Evolutionary conservation across 2,329 filamentous ascomycete species (phyloP), one percentile per base, ranked within the genome.

Genomic region (Thyridium curvatum): DNA sequence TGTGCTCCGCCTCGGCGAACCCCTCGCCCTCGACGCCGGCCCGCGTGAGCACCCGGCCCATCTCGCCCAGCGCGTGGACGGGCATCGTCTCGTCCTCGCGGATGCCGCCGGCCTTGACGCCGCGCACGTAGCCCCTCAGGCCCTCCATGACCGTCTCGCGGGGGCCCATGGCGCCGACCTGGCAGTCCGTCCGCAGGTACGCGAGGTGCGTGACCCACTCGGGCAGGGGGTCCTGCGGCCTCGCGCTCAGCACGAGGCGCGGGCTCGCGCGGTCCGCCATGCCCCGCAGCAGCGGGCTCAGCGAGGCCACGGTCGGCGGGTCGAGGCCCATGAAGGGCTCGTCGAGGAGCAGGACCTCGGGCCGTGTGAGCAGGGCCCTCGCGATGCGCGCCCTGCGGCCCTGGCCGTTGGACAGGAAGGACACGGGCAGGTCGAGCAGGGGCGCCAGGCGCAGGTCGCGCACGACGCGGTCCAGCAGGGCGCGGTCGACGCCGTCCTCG

Each of bases 301-400:
- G 65, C 2, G 76, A 75, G 12, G 74, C 70, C 12, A 86, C 76
- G 0, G 89, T 94, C 6, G 82, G 82, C 12, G 91, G 93, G 59
- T 97, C 93, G 13, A 98, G 69, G 0, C 93, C 91, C 86, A 96
- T 94, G 55, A 96, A 96, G 1, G 93, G 91, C 52, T 95, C 91
- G 61, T 98, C 93, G 3, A 95, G 69, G 38, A 97, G 69, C 44
- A 98, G 56, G 10, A 95, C 73, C 59, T 94, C 85, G 0, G 93
- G 93, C 38, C 74, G 74, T 7, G 71, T 79, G 42, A 97, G 69
- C 37, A 98, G 64, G 0, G 90, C 89, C 51, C 88, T 86, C 2
- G 89, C 93, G 49, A 98, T 95, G 45, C 87, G 79, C 8, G 91
- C 86, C 39, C 93, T 71, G 46, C 91, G 72, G 7, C 86, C 91